phyloP scores from a whole-genome alignment of 1,139 yeast species.

The Pichia sp. region DNA sequence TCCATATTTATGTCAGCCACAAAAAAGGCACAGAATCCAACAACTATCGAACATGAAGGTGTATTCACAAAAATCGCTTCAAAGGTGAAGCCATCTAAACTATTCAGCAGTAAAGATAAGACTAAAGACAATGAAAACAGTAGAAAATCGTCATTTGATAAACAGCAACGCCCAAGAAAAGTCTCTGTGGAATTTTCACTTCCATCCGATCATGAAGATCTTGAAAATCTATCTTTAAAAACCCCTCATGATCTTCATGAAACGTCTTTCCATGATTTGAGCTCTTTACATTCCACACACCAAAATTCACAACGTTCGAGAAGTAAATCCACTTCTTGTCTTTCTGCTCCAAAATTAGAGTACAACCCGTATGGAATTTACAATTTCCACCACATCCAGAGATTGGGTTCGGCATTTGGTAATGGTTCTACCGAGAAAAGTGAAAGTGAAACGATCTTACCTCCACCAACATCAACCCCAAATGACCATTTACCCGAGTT shows the following conservation, averaged over 20 bases:
- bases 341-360: slow-evolving; percentile 13
- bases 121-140: background rate
- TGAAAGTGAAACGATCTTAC: slow-evolving; percentile 38
- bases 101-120: slow-evolving; percentile 3
- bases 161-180: background rate
- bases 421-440: slow-evolving; percentile 24
- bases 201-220: background rate
- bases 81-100: slow-evolving; percentile 4
- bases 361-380: slow-evolving; percentile 33
- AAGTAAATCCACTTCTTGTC: slow-evolving; percentile 7
- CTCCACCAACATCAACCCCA: slow-evolving; percentile 64
- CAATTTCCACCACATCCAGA: slow-evolving; percentile 15
- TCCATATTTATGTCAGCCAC: background rate
- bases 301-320: background rate
- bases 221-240: background rate
- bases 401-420: slow-evolving; percentile 15
- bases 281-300: background rate
- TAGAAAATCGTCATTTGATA: background rate
- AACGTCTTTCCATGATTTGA: background rate
- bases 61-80: slow-evolving; percentile 5
- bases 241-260: background rate
- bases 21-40: background rate
- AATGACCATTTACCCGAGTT: slow-evolving; percentile 57
- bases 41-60: background rate
- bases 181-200: background rate